A percentile compares a stretch with the other conserved stretches of the same genome.
Conservation (phyloP, 495 filamentous ascomycete species). For the Tetracladium marchalianum region DNA sequence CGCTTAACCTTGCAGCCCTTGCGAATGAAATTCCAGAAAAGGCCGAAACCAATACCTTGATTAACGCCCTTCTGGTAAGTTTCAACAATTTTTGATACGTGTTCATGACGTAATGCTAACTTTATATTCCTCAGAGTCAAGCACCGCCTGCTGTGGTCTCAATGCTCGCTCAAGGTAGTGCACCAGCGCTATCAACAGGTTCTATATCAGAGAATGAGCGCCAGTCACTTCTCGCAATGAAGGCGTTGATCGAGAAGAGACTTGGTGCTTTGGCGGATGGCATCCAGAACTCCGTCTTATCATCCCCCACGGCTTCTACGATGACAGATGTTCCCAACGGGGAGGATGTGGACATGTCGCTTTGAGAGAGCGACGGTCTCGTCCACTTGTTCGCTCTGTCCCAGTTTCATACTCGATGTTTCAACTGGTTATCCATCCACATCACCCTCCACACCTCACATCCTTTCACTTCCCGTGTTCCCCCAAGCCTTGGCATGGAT, state of each 20-base stretch:
- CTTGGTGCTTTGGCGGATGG: background rate
- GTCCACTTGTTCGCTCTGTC: no score
- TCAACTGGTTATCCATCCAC: no score
- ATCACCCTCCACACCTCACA: no score
- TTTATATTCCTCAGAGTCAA: slow-evolving; percentile 16
- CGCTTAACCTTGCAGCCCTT: slow-evolving; percentile 44
- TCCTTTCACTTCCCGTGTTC: no score
- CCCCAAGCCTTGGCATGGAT: no score
- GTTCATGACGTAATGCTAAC: slow-evolving; percentile 18
- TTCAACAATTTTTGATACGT: background rate
- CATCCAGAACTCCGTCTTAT: no score
- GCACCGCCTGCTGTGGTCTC: slow-evolving; percentile 21
- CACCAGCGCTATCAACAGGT: background rate
- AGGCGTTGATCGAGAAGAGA: slow-evolving; percentile 20
- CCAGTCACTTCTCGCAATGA: slow-evolving; percentile 25
- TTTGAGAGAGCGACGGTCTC: no score
- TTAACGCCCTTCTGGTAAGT: slow-evolving; percentile 36
- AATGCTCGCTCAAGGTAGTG: slow-evolving; percentile 7
- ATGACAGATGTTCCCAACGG: no score
- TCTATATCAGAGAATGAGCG: slow-evolving; percentile 21
- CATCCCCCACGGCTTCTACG: no score
- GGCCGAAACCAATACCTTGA: slow-evolving; percentile 25
- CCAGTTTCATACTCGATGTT: no score
- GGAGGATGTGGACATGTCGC: no score
- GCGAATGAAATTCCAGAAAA: slow-evolving; percentile 7